Evolutionary conservation across 169 alveolate genomes (phyloP).

Genomic region (Plasmodium coatneyi): DNA sequence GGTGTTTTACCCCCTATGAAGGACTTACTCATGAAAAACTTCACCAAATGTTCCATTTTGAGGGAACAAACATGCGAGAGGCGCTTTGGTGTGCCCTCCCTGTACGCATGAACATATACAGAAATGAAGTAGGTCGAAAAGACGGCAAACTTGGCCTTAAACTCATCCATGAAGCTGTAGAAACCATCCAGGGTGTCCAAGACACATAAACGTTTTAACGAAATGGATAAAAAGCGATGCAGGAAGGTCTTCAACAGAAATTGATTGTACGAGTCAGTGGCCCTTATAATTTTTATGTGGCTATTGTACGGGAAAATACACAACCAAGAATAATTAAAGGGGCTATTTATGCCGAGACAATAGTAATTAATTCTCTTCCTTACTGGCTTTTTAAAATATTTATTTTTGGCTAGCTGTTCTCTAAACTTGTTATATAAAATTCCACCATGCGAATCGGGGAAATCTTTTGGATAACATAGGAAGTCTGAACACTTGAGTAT

Average conservation of each 20-base stretch:
- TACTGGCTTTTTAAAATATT: conserved; percentile 65
- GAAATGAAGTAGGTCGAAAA: conserved; percentile 49
- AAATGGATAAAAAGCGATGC: conserved; percentile 40
- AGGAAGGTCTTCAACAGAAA: conserved; percentile 48
- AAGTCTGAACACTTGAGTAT: conserved; percentile 52
- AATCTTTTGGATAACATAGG: conserved; percentile 60
- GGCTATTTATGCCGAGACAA: conserved; percentile 53
- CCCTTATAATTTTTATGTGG: conserved; percentile 30
- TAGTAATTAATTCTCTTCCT: conserved; percentile 63
- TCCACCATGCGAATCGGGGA: conserved; percentile 61
- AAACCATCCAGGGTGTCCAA: conserved; percentile 16
- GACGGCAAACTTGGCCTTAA: conserved; percentile 35
- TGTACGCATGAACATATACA: conserved; percentile 57
- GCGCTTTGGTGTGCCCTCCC: conserved; percentile 26
- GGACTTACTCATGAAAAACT: conserved; percentile 33
- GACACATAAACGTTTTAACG: conserved; percentile 13
- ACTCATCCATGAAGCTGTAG: conserved; percentile 22
- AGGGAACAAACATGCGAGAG: conserved; percentile 40
- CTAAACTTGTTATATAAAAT: conserved; percentile 33
- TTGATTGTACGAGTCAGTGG: conserved; percentile 35
- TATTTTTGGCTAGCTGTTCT: conserved; percentile 24
- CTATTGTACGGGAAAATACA: conserved; percentile 29
- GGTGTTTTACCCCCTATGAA: not conserved
- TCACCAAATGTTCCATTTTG: conserved; percentile 13
- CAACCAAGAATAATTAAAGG: conserved; percentile 69